These are phyloP conservation scores for Diaporthe australafricana DNA, from an alignment of 2,329 filamentous ascomycete genomes.

Conservation along the genomic window DNA sequence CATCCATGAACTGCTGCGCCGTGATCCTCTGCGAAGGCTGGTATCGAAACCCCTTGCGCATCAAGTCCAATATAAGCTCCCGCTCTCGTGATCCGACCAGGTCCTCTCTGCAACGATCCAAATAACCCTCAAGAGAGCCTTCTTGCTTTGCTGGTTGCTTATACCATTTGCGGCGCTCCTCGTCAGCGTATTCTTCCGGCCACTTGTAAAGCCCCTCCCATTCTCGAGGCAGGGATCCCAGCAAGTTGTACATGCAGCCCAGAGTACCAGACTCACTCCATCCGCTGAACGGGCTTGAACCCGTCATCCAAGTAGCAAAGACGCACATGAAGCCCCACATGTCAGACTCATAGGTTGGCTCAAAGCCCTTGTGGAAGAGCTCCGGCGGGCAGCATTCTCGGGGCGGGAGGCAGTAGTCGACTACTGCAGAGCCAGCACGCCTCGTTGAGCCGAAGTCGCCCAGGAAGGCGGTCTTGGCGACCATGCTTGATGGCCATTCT, in stretches of 20 bases:
- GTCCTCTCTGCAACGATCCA: neutral
- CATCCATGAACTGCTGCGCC: constrained; percentile 11
- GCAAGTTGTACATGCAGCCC: neutral
- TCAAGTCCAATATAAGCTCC: neutral
- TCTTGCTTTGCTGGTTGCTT: neutral
- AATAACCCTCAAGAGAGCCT: neutral
- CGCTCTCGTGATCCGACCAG: neutral
- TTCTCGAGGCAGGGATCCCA: constrained; percentile 6
- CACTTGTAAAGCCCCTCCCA: neutral
- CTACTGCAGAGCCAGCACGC: neutral
- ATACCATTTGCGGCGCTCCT: constrained; percentile 1
- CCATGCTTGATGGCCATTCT: neutral
- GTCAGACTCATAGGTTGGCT: constrained; percentile 5
- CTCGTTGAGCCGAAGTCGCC: neutral
- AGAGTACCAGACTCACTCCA: neutral
- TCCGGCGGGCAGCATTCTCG: neutral
- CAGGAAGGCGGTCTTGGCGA: neutral
- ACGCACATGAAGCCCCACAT: constrained; percentile 22
- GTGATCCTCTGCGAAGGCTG: neutral
- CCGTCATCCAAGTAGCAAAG: constrained; percentile 2
- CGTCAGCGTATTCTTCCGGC: neutral
- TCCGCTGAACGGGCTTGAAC: neutral
- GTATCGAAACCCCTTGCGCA: constrained; percentile 15
- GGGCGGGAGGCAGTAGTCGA: neutral
- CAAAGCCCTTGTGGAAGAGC: constrained; percentile 9